Conservation (phyloP, 306 rosid species). For the Hippophae rhamnoides region DNA sequence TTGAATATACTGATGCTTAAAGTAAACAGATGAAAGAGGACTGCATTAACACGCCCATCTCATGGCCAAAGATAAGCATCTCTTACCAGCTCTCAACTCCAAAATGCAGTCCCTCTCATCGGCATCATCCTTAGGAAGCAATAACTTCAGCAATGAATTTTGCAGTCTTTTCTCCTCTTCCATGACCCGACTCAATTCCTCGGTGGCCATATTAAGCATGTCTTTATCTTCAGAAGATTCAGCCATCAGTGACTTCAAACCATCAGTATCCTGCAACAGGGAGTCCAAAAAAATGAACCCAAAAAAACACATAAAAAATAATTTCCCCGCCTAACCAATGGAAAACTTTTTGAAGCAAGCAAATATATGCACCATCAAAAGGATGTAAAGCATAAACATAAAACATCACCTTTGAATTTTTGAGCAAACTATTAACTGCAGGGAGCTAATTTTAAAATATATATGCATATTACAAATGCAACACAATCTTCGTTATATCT, state of each 20-base stretch:
- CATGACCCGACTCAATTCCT: constrained; percentile 51
- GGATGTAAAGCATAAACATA: neutral
- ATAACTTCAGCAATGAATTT: constrained; percentile 48
- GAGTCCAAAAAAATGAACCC: neutral
- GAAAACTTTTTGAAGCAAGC: neutral
- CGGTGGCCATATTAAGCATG: constrained; percentile 70
- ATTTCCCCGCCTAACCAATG: neutral
- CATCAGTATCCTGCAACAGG: constrained; percentile 52
- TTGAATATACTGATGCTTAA: neutral
- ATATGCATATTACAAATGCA: too few relatives aligned
- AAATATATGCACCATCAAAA: neutral
- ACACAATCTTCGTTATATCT: too few relatives aligned
- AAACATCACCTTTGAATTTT: neutral
- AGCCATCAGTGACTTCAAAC: constrained; percentile 50
- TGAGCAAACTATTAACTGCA: neutral
- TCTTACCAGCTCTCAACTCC: constrained; percentile 93
- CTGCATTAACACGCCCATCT: constrained; percentile 13
- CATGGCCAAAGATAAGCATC: constrained; percentile 1
- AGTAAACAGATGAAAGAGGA: neutral
- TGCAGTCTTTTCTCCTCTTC: constrained; percentile 56
- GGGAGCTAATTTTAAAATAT: too few relatives aligned
- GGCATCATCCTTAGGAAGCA: constrained; percentile 92
- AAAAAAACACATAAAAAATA: constrained; percentile 3
- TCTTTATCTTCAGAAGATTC: constrained; percentile 77
- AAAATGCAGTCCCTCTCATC: constrained; percentile 89